Evolutionary conservation across 2,329 filamentous ascomycete genomes (phyloP).

Genomic region (Venturia nashicola): DNA sequence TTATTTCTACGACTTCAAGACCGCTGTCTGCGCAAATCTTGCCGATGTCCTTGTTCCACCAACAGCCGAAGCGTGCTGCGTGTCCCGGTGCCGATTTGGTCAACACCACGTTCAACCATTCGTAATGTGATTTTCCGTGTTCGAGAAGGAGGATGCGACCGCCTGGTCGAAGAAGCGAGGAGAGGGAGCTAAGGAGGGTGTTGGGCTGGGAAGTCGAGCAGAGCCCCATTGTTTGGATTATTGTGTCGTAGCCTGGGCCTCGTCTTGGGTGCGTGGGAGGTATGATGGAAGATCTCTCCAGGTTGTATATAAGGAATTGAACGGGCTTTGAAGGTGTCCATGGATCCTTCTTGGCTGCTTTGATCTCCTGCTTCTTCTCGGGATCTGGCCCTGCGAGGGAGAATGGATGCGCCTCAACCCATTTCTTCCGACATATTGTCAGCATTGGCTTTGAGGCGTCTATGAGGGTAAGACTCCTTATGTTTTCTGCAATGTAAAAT

Average conservation of each 20-base stretch:
- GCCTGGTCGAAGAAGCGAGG: slow-evolving; percentile 28
- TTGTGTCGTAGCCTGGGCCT: slow-evolving; percentile 28
- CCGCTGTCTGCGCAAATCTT: slow-evolving; percentile 35
- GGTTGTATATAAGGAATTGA: slow-evolving; percentile 1
- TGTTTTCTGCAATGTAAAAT: slow-evolving; percentile 30
- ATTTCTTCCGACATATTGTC: slow-evolving; percentile 35
- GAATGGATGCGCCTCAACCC: slow-evolving; percentile 16
- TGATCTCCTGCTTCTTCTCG: slow-evolving; percentile 25
- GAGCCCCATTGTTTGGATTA: slow-evolving; percentile 39
- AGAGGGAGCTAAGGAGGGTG: slow-evolving; percentile 32
- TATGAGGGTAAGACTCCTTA: slow-evolving; percentile 33
- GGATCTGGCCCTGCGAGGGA: slow-evolving; percentile 23
- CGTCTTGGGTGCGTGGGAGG: slow-evolving; percentile 14
- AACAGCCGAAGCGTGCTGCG: slow-evolving; percentile 37
- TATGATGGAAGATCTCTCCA: slow-evolving; percentile 21
- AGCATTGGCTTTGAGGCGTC: slow-evolving; percentile 37
- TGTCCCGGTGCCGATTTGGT: slow-evolving; percentile 34
- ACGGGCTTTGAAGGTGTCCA: not conserved
- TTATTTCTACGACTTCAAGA: slow-evolving; percentile 32
- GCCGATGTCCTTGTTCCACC: slow-evolving; percentile 41
- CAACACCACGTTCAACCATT: slow-evolving; percentile 35
- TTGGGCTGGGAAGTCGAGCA: slow-evolving; percentile 35
- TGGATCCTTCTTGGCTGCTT: not conserved
- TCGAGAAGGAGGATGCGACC: slow-evolving; percentile 35
- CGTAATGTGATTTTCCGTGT: slow-evolving; percentile 35